Conservation (phyloP, 495 filamentous ascomycete species). For the Aspergillus campestris region DNA sequence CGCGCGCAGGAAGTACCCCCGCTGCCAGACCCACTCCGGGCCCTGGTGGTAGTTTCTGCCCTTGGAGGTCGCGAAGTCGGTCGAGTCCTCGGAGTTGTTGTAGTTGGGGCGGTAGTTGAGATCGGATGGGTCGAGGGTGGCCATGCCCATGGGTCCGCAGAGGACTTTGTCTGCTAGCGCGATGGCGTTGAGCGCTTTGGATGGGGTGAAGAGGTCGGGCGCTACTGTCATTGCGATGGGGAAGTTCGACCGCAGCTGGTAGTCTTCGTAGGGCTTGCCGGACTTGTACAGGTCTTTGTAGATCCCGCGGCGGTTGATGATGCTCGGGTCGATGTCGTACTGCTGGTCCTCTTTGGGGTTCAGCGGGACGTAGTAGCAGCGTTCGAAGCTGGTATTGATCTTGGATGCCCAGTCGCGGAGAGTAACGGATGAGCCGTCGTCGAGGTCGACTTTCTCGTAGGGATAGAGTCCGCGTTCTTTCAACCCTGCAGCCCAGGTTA, state of each 20-base stretch:
- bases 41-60: constrained; percentile 98
- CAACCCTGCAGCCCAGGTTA: constrained; percentile 69
- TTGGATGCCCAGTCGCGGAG: constrained; percentile 73
- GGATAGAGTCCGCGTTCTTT: constrained; percentile 57
- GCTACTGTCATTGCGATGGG: constrained; percentile 93
- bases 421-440: constrained; percentile 49
- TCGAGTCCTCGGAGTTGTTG: constrained; percentile 85
- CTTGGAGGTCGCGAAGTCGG: constrained; percentile 82
- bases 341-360: constrained; percentile 56
- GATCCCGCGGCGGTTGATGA: constrained; percentile 85
- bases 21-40: constrained; percentile 98
- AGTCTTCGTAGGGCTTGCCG: constrained; percentile 94
- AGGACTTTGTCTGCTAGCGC: constrained; percentile 69
- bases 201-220: constrained; percentile 72
- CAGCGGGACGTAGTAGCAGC: constrained; percentile 76
- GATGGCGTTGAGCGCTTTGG: constrained; percentile 69
- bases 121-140: constrained; percentile 87
- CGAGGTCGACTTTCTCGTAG: constrained; percentile 58
- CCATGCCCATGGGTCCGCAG: constrained; percentile 86
- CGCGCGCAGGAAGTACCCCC: constrained; percentile 87
- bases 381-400: constrained; percentile 82
- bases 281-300: constrained; percentile 95
- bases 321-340: constrained; percentile 69
- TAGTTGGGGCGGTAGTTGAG: constrained; percentile 91
- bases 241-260: constrained; percentile 91